Evolutionary conservation across 129 eudicot genomes (phyloP).

Genomic region (Chrysanthemum makinoi): DNA sequence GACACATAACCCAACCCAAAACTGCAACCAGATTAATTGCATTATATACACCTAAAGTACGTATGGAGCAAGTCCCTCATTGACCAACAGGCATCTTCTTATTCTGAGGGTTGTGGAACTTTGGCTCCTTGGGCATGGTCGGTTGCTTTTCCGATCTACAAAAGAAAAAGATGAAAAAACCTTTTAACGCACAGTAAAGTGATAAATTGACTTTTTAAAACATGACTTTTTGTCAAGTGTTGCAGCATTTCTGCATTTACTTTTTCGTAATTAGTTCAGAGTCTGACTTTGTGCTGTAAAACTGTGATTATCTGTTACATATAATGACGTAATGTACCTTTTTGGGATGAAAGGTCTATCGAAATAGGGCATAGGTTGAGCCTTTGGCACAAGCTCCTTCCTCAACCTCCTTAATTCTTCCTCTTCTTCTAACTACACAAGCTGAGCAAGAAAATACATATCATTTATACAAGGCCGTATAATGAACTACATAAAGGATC

Average conservation of each 20-base stretch:
- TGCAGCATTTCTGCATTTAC: not conserved
- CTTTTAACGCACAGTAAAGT: not conserved
- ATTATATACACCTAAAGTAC: slow-evolving; percentile 22
- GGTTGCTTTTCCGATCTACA: slow-evolving; percentile 77
- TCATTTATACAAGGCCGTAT: not conserved
- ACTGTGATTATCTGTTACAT: no score
- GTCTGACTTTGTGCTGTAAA: no score
- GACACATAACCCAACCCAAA: slow-evolving; percentile 17
- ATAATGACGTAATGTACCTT: slow-evolving; percentile 57
- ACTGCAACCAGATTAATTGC: slow-evolving; percentile 33
- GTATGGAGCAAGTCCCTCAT: slow-evolving; percentile 1
- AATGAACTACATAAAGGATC: not conserved
- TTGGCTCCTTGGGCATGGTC: slow-evolving; percentile 77
- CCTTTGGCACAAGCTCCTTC: slow-evolving; percentile 90
- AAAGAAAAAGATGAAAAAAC: not conserved
- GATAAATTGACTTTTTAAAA: not conserved
- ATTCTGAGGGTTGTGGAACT: slow-evolving; percentile 61
- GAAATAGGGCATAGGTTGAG: slow-evolving; percentile 97
- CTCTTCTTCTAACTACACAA: slow-evolving; percentile 80
- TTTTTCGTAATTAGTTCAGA: no score
- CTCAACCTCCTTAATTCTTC: slow-evolving; percentile 80
- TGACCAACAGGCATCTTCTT: slow-evolving; percentile 51
- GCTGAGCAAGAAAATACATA: not conserved
- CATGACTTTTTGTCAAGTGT: not conserved
- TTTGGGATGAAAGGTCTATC: slow-evolving; percentile 91